phyloP scores from a whole-genome alignment of 1,284 basidiomycete genomes.

The Rhizopogon parksii region DNA sequence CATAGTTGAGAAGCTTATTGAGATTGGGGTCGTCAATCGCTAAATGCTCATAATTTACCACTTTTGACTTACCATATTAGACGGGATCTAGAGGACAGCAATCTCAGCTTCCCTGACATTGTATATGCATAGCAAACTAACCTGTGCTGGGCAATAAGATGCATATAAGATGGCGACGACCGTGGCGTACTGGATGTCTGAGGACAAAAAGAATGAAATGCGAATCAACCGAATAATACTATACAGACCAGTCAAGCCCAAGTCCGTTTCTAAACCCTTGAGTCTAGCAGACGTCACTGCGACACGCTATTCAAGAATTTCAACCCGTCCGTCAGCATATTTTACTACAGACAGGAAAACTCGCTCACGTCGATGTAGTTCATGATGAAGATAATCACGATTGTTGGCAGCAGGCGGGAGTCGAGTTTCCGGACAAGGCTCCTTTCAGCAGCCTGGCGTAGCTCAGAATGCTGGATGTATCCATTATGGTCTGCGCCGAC shows the following conservation, averaged over 20 bases:
- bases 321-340: background rate
- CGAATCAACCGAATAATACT: background rate
- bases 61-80: slow-evolving; percentile 45
- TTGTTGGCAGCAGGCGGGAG: slow-evolving; percentile 50
- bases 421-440: slow-evolving; percentile 50
- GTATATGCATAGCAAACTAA: background rate
- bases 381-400: slow-evolving; percentile 59
- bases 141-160: slow-evolving; percentile 53
- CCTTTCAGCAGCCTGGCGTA: slow-evolving; percentile 28
- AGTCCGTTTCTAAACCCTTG: slow-evolving; percentile 53
- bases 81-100: slow-evolving; percentile 39
- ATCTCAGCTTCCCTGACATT: background rate
- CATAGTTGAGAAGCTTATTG: slow-evolving; percentile 43
- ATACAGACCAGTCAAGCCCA: slow-evolving; percentile 41
- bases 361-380: slow-evolving; percentile 60
- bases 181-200: slow-evolving; percentile 57
- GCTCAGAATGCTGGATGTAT: slow-evolving; percentile 6
- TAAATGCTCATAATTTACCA: background rate
- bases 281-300: slow-evolving; percentile 54
- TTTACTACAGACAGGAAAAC: background rate
- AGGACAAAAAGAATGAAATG: background rate
- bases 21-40: background rate
- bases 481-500: background rate
- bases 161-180: slow-evolving; percentile 56
- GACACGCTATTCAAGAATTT: slow-evolving; percentile 37